phyloP scores from a whole-genome alignment of 441 rosid species.

The Gossypium laxum region DNA sequence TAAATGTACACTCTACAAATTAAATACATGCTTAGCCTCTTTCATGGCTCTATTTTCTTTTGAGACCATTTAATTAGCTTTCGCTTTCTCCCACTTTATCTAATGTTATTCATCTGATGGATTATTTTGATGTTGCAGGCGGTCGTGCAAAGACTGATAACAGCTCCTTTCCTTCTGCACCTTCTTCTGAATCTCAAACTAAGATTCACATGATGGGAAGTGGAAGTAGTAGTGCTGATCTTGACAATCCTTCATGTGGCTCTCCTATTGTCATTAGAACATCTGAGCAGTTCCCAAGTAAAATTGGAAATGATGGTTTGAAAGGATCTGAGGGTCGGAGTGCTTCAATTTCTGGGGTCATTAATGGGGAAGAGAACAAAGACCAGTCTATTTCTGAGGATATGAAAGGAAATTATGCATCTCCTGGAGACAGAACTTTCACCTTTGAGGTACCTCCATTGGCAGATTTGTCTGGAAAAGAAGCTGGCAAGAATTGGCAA shows the following conservation, averaged over 20 bases:
- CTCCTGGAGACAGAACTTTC: slow-evolving; percentile 44
- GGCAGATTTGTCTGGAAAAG: slow-evolving; percentile 24
- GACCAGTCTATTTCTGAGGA: slow-evolving; percentile 24
- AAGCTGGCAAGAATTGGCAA: slow-evolving; percentile 38
- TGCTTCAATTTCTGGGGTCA: slow-evolving; percentile 23
- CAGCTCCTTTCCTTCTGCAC: slow-evolving; percentile 19
- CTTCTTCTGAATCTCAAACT: slow-evolving; percentile 25
- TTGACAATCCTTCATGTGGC: slow-evolving; percentile 32
- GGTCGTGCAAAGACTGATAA: slow-evolving; percentile 12
- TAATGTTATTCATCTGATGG: neutral
- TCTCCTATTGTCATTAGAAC: slow-evolving; percentile 35
- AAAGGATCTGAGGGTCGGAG: slow-evolving; percentile 27
- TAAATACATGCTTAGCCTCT: slow-evolving; percentile 1
- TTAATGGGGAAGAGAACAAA: slow-evolving; percentile 23
- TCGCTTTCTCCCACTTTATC: neutral
- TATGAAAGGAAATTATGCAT: slow-evolving; percentile 29
- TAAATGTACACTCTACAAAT: neutral
- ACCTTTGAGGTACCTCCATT: slow-evolving; percentile 42
- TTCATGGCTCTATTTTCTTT: neutral
- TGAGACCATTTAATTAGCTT: slow-evolving; percentile 22
- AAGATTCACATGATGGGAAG: slow-evolving; percentile 25
- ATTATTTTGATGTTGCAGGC: slow-evolving; percentile 25
- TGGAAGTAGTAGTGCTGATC: slow-evolving; percentile 25
- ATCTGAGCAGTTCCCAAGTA: slow-evolving; percentile 34
- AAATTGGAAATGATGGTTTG: slow-evolving; percentile 25